Evolutionary conservation across 2,329 filamentous ascomycete species (phyloP), one percentile per base, ranked within the genome.

Genomic region (Sporothrix protearum): DNA sequence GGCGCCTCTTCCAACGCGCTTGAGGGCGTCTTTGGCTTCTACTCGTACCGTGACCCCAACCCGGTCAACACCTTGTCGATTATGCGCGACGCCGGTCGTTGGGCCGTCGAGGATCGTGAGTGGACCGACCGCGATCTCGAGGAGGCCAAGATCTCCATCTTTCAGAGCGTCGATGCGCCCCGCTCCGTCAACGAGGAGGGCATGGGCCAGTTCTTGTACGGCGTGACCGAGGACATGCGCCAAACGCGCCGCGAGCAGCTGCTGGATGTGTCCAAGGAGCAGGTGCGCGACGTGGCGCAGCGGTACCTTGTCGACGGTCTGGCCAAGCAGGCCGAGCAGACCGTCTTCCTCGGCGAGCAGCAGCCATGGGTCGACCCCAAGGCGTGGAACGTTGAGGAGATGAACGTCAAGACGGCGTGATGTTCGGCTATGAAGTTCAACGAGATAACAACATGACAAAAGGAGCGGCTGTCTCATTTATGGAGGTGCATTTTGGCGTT

Each of bases 21-120:
- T 8, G 91, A 93, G 75, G 95, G 94, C 30, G 80, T 97, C 0
- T 98, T 99, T 76, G 93, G 93, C 19, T 96, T 97, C 83, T 97
- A 97, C 82, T 95, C 92, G 59, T 99, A 99, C 85, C 92, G 96
- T 68, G 96, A 99, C 79, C 96, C 96, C 2, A 97, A 98, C 79
- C 95, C 96, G 0, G 85, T 91, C 74, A 97, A 97, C 80, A 95
- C 93, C 0, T 83, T 98, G 75, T 88, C 87, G 71, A 92, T 97
- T 73, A 97, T 97, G 89, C 85, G 87, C 42, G 90, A 91, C 71
- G 92, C 93, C 0, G 96, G 95, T 1, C 83, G 86, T 30, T 97
- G 94, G 89, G 96, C 94, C 0, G 85, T 89, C 12, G 71, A 71
- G 49, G 91, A 97, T 75, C 91, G 91, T 77, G 80, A 89, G 71